These are phyloP conservation scores for Pseudogymnoascus sp. DNA, from an alignment of 2,329 filamentous ascomycete species.

Conservation along the genomic window DNA sequence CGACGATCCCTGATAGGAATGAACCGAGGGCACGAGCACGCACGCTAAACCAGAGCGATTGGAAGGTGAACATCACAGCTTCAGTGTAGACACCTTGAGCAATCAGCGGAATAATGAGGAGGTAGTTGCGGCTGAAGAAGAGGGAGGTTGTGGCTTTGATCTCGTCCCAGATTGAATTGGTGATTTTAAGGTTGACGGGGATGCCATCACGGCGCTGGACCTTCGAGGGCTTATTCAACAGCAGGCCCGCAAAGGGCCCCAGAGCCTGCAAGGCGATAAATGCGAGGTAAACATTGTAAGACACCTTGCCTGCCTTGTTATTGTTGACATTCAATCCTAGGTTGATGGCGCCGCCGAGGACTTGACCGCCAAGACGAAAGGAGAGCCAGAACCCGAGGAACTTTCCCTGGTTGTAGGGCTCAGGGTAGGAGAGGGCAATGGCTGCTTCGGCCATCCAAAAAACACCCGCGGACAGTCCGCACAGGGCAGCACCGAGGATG, in stretches of 20 bases:
- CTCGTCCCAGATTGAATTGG: conserved; percentile 51
- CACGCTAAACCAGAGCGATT: conserved; percentile 63
- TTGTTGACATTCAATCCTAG: conserved; percentile 57
- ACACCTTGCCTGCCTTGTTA: conserved; percentile 56
- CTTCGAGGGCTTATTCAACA: conserved; percentile 54
- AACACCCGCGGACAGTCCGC: conserved; percentile 55
- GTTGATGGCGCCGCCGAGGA: conserved; percentile 67
- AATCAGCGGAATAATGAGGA: conserved; percentile 62
- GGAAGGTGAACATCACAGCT: conserved; percentile 66
- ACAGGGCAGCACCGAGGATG: conserved; percentile 61
- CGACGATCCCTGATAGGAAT: conserved; percentile 62
- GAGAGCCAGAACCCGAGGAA: conserved; percentile 64
- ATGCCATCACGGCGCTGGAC: conserved; percentile 62
- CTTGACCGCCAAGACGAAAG: conserved; percentile 55
- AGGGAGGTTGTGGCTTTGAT: conserved; percentile 52
- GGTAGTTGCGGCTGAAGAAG: conserved; percentile 55
- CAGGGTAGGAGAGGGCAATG: conserved; percentile 66
- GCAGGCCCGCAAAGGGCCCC: conserved; percentile 57
- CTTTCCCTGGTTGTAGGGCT: conserved; percentile 59
- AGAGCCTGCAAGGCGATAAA: conserved; percentile 66
- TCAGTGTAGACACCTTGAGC: conserved; percentile 66
- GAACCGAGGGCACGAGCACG: conserved; percentile 63
- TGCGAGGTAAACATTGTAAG: conserved; percentile 60
- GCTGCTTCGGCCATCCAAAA: conserved; percentile 74
- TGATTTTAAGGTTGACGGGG: conserved; percentile 53